Percentiles rank a stretch among this genome's conserved stretches.
Evolutionary conservation across 75 land plant genomes (phyloP).

Genomic region (Sequoia sempervirens): DNA sequence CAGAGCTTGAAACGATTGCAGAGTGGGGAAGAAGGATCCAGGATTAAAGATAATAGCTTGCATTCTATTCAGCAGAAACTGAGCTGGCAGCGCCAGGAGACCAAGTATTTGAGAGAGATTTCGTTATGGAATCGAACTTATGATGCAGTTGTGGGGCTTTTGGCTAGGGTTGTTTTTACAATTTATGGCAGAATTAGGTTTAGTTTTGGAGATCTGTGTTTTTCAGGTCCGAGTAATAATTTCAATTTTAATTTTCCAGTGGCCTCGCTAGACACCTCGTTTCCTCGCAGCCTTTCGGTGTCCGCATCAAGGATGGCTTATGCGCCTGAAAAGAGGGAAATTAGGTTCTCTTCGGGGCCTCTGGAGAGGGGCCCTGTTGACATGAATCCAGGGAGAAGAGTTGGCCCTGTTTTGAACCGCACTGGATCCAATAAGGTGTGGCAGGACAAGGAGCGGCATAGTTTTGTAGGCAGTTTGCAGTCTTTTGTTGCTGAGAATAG

Average conservation of each 20-base stretch:
- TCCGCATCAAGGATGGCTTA: neutral
- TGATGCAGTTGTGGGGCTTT: slow-evolving; percentile 67
- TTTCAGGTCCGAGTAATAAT: slow-evolving; percentile 9
- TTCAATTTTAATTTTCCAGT: slow-evolving; percentile 5
- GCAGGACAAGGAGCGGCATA: slow-evolving; percentile 8
- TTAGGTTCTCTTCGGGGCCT: neutral
- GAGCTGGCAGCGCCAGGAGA: slow-evolving; percentile 78
- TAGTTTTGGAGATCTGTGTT: slow-evolving; percentile 56
- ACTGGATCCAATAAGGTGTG: slow-evolving; percentile 5
- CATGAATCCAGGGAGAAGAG: slow-evolving; percentile 2
- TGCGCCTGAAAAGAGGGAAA: neutral
- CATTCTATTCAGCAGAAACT: slow-evolving; percentile 75
- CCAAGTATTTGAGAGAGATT: slow-evolving; percentile 58
- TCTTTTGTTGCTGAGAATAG: slow-evolving; percentile 7
- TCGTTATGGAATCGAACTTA: slow-evolving; percentile 93
- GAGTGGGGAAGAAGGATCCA: slow-evolving; percentile 34
- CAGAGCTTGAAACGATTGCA: slow-evolving; percentile 60
- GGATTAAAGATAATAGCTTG: slow-evolving; percentile 44
- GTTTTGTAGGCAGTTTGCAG: neutral
- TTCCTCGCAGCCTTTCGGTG: slow-evolving; percentile 7
- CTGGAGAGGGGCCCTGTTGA: slow-evolving; percentile 1
- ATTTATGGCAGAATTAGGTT: slow-evolving; percentile 58
- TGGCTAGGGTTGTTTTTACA: slow-evolving; percentile 80
- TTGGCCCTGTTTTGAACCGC: slow-evolving; percentile 13
- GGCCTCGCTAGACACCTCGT: neutral